Evolutionary conservation across 768 basidiomycete genomes (phyloP), one percentile per base, ranked within the genome.

Genomic region (Amyloporia xantha): DNA sequence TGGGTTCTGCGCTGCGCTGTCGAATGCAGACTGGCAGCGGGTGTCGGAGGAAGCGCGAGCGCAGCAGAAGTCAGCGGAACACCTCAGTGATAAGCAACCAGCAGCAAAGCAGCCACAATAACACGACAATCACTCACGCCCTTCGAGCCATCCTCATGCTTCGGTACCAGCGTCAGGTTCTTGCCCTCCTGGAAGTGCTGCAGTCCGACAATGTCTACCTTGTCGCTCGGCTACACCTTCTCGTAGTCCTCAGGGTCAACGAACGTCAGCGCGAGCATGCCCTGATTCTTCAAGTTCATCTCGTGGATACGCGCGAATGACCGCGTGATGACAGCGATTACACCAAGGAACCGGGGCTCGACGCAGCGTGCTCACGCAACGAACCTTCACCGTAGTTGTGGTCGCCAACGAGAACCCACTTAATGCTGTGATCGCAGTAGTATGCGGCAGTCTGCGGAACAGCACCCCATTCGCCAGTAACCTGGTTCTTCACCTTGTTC

Each of bases 231-330:
- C 63, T 76, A 77, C 59, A 97, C 66, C 76, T 88, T 92, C 66
- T 97, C 91, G 68, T 99, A 99, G 70, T 98, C 94, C 56, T 80
- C 91, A 13, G 88, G 79, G 71, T 97, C 80, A 52, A 69, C 87
- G 65, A 98, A 96, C 52, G 92, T 96, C 58, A 98, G 75, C 2
- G 93, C 93, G 54, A 97, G 89, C 91, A 95, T 93, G 59, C 93
- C 93, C 74, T 97, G 94, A 81, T 97, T 97, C 86, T 98, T 98
- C 81, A 93, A 73, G 77, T 94, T 93, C 64, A 91, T 91, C 74
- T 90, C 93, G 71, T 95, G 94, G 71, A 97, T 97, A 70, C 94
- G 91, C 46, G 94, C 94, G 69, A 97, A 98, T 27, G 90, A 93
- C 66, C 92, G 82, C 65, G 86, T 87, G 68, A 99, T 94, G 74